Evolutionary conservation across 208 protist species (phyloP), one percentile per base, ranked within the genome.

Genomic region (Acanthamoeba divionensis): DNA sequence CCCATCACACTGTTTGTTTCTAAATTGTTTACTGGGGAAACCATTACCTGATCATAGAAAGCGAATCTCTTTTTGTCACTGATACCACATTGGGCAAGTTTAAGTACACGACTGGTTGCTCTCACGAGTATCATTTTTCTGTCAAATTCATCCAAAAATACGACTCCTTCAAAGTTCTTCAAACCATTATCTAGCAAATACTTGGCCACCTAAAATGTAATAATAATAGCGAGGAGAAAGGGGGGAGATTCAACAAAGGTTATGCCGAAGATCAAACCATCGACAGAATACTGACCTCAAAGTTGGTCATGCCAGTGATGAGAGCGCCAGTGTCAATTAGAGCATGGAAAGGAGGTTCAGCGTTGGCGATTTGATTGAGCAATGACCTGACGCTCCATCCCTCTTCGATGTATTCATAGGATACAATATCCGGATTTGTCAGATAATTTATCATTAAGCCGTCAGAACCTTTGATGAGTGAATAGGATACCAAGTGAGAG

Each of bases 281-380:
- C n/a, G n/a, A n/a, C n/a, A n/a, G n/a, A n/a, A n/a, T n/a, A n/a
- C n/a, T n/a, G n/a, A 57, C 52, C 38, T 97, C 93, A 82, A 96
- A 89, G 93, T 98, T 98, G 67, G 94, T 93, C 95, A 98, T 96
- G 88, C 98, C 98, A 33, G 97, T 98, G 92, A 98, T 98, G 57
- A 98, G 94, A 10, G 97, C 97, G 26, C 97, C 97, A 26, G 97
- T 97, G 92, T 98, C 97, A 50, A 98, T 98, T 90, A 98, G 97
- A n/a, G 97, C 96, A 44, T 97, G 93, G 86, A 93, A 97, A n/a
- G 96, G 94, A 38, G 95, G 96, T 38, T 93, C 69, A 54, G 94
- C 89, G 6, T 92, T 88, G 10, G 97, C 96, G 31, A 98, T 97
- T 41, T 95, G 92, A 62, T 97, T 91, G n/a, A 98, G 93, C 26